Base-by-base conservation (phyloP, 306 rosid species). In the Ormosia emarginata region DNA sequence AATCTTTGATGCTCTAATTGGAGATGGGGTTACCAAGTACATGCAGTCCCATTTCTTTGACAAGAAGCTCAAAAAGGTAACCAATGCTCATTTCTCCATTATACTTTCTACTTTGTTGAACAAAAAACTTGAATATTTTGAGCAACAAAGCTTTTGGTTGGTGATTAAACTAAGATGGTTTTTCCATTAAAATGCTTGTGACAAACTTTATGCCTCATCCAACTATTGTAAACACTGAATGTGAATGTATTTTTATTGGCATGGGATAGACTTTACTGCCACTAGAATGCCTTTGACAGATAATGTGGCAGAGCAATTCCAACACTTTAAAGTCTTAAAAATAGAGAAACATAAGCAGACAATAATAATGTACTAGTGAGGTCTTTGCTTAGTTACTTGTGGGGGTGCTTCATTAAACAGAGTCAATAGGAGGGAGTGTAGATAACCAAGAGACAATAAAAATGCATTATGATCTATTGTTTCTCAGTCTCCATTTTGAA, bases 41-140 rank as follows among this genome's bases (percentile, higher is more conserved):
- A 69, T 95, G 88, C 94, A 90, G 47, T 56, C 93, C 2, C 88
- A 89, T 87, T 88, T 91, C 84, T 89, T 95, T 80, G 83, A 82
- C 50, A 93, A 77, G 86, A 88, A 89, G 62, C 88, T 87, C 3
- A 85, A 85, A 59, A 89, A 88, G 96, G 98, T 94, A 77, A 72
- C 57, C 32, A 44, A 55, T 66, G 47, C 15, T n/a, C 44, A 30
- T 37, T 46, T 76, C 47, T 61, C 47, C 17, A 7, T 8, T 44
- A n/a, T 5, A 15, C 36, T 30, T 2, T 58, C 24, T 61, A 44
- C 50, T 77, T 77, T 78, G 41, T 13, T 50, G 32, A 52, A 37
- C 74, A 34, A 68, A 34, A 68, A 65, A 65, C 13, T 8, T 3
- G 4, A 18, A 2, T 7, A 57, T 24, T 57, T 57, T 8, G 5